Base-by-base conservation (phyloP, 805 yeast species). In the Candida taoyuanica region DNA sequence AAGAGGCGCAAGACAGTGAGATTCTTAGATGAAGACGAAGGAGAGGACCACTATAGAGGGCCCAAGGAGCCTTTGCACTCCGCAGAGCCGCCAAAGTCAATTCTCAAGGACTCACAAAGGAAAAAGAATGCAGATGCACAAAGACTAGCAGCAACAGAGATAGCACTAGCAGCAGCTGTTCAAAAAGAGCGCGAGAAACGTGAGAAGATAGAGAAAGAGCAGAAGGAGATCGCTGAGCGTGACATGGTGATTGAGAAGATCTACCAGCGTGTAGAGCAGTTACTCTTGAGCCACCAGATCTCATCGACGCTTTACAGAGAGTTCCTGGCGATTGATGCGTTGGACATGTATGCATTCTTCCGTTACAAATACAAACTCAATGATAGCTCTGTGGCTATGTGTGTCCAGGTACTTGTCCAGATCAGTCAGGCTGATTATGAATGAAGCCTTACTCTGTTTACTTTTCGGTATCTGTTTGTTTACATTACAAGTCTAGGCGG, bases 401-500 rank as follows among this genome's bases (percentile, higher is more conserved):
- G 41, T 34, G 45, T 41, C 7, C 42, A 41, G 29, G 45, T 41
- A 17, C 37, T 41, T 5, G 42, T 37, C 16, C 38, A 41, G 34
- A 41, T 41, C 25, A 33, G 42, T 11, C 38, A 33, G 37, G 36
- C 37, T 7, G 44, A 36, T 13, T 29, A 36, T 18, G 36, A 33
- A 16, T 29, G 13, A 16, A 16, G 16, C 9, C 7, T 29, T 17
- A 29, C 17, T 29, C 20, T 25, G 31, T 31, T 31, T 29, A 17
- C 30, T n/a, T 24, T 17, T 17, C 12, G 28, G 20, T 6, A 18
- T 5, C 14, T 28, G 29, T 29, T 29, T 34, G 37, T 34, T 28
- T 34, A 29, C 36, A 7, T n/a, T 29, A 17, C 15, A n/a, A 25
- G 14, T 12, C 4, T 7, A 11, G 37, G 37, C 37, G 37, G 37